Percentiles rank a stretch among this genome's conserved stretches.
Conservation (phyloP, 2,329 filamentous ascomycete species). For the Ceratocystis lukuohia region DNA sequence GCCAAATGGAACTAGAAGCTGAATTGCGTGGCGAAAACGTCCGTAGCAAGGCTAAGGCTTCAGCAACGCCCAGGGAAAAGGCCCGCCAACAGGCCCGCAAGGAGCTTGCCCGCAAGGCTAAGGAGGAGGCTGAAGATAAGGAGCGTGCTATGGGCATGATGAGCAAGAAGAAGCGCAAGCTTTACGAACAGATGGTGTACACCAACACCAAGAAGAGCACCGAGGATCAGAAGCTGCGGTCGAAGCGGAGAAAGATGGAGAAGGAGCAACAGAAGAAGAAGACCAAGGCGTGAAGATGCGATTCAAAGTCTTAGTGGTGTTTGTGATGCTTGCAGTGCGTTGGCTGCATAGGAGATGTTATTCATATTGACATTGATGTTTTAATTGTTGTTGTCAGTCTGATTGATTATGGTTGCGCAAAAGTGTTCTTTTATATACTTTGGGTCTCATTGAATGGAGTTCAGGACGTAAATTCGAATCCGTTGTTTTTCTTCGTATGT, state of each 20-base stretch:
- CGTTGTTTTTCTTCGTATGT: not conserved
- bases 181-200: constrained; percentile 95
- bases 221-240: constrained; percentile 73
- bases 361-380: constrained; percentile 13
- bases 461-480: constrained; percentile 3
- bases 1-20: constrained; percentile 84
- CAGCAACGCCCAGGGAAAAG: constrained; percentile 41
- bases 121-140: constrained; percentile 70
- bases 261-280: constrained; percentile 39
- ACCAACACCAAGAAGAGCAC: constrained; percentile 86
- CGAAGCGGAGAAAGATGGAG: constrained; percentile 85
- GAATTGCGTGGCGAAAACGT: constrained; percentile 62
- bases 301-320: not conserved
- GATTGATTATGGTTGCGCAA: constrained; percentile 13
- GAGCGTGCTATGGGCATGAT: constrained; percentile 97
- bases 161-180: constrained; percentile 91
- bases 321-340: too few species aligned
- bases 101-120: constrained; percentile 54
- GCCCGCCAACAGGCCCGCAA: constrained; percentile 58
- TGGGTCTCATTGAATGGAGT: constrained; percentile 17
- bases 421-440: constrained; percentile 20
- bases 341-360: constrained; percentile 11
- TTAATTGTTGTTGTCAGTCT: constrained; percentile 14
- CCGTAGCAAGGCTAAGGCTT: constrained; percentile 32
- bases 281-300: constrained; percentile 20